phyloP scores from a whole-genome alignment of 345 rosid species.

The Reutealis trisperma region DNA sequence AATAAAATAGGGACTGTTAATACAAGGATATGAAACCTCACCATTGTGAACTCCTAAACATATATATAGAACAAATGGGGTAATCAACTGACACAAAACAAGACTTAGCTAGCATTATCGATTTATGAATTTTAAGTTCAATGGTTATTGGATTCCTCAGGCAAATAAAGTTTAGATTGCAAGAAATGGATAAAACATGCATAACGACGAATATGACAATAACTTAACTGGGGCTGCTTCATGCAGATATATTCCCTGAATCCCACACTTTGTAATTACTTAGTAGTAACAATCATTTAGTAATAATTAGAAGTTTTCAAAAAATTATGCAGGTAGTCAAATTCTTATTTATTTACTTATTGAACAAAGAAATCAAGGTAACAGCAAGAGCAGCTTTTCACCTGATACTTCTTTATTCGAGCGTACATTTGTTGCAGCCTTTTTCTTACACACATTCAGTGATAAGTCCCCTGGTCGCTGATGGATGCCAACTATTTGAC shows the following conservation, averaged over 20 bases:
- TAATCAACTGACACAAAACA: not conserved
- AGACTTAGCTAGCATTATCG: not conserved
- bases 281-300: not conserved
- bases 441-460: slow-evolving; percentile 90
- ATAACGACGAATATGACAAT: not conserved
- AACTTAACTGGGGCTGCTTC: not conserved
- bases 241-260: not conserved
- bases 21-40: not conserved
- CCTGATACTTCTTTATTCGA: slow-evolving; percentile 93
- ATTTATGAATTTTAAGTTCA: not conserved
- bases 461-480: slow-evolving; percentile 88
- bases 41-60: not conserved
- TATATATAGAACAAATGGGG: not conserved
- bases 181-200: not conserved
- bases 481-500: slow-evolving; percentile 93
- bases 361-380: not conserved
- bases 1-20: not conserved
- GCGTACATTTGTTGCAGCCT: slow-evolving; percentile 89
- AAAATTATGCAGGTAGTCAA: not conserved
- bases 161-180: not conserved
- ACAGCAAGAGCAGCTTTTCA: slow-evolving; percentile 25
- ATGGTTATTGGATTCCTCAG: not conserved
- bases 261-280: no score
- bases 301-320: no score
- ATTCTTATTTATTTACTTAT: not conserved